Evolutionary conservation across 768 basidiomycete genomes (phyloP), one percentile per base, ranked within the genome.

Genomic region (Dentipellis sp.): DNA sequence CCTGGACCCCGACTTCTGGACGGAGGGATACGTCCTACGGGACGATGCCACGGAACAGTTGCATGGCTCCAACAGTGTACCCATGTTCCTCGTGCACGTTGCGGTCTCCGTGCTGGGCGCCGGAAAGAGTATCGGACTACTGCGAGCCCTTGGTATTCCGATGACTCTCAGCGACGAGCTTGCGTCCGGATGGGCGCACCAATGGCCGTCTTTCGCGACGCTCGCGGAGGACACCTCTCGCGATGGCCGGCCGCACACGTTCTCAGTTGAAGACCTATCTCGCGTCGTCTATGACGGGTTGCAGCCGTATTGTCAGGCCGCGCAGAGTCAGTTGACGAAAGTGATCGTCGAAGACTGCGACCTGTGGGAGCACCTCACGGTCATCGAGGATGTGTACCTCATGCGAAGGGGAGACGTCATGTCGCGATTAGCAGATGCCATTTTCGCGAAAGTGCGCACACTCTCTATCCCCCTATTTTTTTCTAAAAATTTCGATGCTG

Each of bases 351-450:
- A 83, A 4, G 84, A 89, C 38, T 91, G 89, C 63, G 76, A 75
- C 14, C 60, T 89, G 53, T 78, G 78, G 73, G 69, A 68, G 23
- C 88, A 91, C 68, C 68, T 91, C 19, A 64, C 67, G 10, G 76
- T 82, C 0, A 75, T 90, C 16, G 84, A 91, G 61, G 80, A 83
- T 62, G 56, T 91, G 2, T 91, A 78, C 60, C 68, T 93, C 58
- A 91, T 89, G 86, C 75, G 82, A 40, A 74, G 76, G 56, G 88
- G 89, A n/a, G 90, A 93, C 62, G 75, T 79, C 2, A 82, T 92
- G 72, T 81, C 80, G 49, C 80, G 85, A 61, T 89, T 89, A 59
- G 72, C 82, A 9, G 88, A 88, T 63, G 67, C 79, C n/a, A 59
- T 92, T 34, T 92, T 91, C 64, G 76, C 78, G 36, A 84, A 88